A percentile compares a stretch with the other conserved stretches of the same genome.
phyloP scores from a whole-genome alignment of 495 filamentous ascomycete species.

The Melanomma pulvis-pyrius region DNA sequence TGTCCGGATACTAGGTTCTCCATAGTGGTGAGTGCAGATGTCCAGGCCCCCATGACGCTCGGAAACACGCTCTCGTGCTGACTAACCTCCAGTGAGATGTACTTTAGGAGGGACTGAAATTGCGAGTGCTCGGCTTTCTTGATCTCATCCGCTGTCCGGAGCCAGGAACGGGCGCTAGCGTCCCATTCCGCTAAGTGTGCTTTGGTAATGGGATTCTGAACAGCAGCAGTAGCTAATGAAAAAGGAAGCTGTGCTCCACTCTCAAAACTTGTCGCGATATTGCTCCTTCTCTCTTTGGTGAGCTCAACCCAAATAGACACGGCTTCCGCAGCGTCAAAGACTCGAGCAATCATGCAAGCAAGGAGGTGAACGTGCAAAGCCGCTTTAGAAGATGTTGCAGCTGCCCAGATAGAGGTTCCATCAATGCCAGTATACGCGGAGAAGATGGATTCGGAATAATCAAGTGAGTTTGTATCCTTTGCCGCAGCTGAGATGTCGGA shows the following conservation, averaged over 20 bases:
- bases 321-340: constrained; percentile 5
- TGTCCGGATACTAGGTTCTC: constrained; percentile 32
- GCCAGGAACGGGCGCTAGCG: constrained; percentile 17
- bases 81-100: constrained; percentile 18
- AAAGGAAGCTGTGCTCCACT: neutral
- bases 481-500: constrained; percentile 7
- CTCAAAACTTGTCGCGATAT: constrained; percentile 1
- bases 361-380: constrained; percentile 21
- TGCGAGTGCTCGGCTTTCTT: constrained; percentile 41
- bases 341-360: constrained; percentile 21
- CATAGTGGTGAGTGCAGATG: neutral
- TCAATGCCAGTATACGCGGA: constrained; percentile 39
- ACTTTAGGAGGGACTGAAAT: constrained; percentile 44
- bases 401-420: constrained; percentile 44
- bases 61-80: neutral
- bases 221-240: neutral
- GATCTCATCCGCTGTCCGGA: constrained; percentile 1
- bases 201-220: neutral
- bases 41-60: constrained; percentile 6
- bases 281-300: constrained; percentile 11
- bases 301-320: constrained; percentile 23
- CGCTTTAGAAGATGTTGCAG: constrained; percentile 15
- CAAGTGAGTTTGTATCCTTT: neutral
- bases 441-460: constrained; percentile 33
- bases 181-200: constrained; percentile 21